Conservation (phyloP, 169 alveolate genomes). For the Besnoitia besnoiti region DNA sequence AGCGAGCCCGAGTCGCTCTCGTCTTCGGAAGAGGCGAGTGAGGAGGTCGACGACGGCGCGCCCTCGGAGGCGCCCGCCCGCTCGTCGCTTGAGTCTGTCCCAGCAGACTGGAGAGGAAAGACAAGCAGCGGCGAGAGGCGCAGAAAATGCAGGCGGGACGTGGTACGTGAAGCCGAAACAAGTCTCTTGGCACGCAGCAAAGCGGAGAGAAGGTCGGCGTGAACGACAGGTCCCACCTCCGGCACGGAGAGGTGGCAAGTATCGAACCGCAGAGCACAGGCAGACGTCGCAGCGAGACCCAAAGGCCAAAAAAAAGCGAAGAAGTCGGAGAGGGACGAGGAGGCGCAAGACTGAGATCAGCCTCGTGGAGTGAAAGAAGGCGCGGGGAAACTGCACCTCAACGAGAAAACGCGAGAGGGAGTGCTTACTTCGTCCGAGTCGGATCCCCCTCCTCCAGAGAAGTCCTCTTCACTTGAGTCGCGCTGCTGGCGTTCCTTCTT, state of each 20-base stretch:
- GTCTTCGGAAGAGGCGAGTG: neutral
- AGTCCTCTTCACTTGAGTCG: neutral
- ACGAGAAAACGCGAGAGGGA: neutral
- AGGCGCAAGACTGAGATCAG: neutral
- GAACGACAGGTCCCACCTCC: too few relatives aligned
- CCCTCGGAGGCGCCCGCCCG: neutral
- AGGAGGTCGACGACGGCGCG: neutral
- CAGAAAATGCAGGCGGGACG: neutral
- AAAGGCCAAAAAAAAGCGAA: neutral
- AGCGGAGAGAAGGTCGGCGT: too few relatives aligned
- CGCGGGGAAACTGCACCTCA: neutral
- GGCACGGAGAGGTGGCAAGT: too few relatives aligned
- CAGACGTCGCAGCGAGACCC: too few relatives aligned
- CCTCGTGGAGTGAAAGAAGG: neutral
- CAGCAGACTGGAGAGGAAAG: neutral
- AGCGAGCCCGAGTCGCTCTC: neutral
- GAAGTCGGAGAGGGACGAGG: constrained; percentile 12
- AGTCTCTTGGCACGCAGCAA: too few relatives aligned
- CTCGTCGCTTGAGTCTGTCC: neutral
- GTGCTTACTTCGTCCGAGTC: neutral
- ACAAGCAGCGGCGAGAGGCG: neutral
- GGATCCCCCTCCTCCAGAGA: neutral
- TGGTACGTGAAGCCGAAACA: too few relatives aligned
- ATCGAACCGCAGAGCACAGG: too few relatives aligned
- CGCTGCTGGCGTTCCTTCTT: too few relatives aligned